Evolutionary conservation across 2,329 filamentous ascomycete genomes (phyloP), one percentile per base, ranked within the genome.

Genomic region (Coniochaeta ligniaria): DNA sequence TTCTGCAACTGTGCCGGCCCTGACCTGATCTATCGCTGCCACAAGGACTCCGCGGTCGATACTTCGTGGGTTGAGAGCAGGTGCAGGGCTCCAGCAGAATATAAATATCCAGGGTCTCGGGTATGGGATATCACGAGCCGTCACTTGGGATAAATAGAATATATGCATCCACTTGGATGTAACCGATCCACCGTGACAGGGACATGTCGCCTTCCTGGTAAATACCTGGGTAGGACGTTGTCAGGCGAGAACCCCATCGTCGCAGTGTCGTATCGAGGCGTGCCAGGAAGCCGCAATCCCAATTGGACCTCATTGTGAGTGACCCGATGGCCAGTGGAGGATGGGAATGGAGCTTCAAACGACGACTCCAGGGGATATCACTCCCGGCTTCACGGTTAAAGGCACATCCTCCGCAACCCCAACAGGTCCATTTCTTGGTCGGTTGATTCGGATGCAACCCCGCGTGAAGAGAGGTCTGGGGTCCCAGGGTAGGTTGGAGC

Each of bases 361-460:
- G 28, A 31, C 28, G 28, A 31, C 28, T 31, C 28, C 6, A 36
- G 20, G 6, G 24, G 47, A 52, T 24, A 52, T 52, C 47, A 31
- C 43, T 52, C 47, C 47, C 47, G 47, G 47, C 47, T 52, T 52
- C 47, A 52, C 47, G 47, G 47, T n/a, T 52, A 52, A 52, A 52
- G 47, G 26, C 47, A 52, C 47, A 12, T 52, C 47, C 47, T 47
- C 43, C 43, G 43, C 47, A 50, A 41, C 47, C 12, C 43, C 43
- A 47, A 47, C 3, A 24, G 14, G 47, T 12, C 24, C 9, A 52
- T 17, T 28, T 16, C 14, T 17, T 52, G 47, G 47, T 52, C 43
- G 20, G 43, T 47, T 14, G 22, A 20, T 47, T 47, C 47, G 24
- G 47, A 16, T 52, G 24, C 47, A 31, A 52, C 47, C 22, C 47